phyloP scores from a whole-genome alignment of 2,329 filamentous ascomycete species.

The Stagonosporopsis rhizophila region DNA sequence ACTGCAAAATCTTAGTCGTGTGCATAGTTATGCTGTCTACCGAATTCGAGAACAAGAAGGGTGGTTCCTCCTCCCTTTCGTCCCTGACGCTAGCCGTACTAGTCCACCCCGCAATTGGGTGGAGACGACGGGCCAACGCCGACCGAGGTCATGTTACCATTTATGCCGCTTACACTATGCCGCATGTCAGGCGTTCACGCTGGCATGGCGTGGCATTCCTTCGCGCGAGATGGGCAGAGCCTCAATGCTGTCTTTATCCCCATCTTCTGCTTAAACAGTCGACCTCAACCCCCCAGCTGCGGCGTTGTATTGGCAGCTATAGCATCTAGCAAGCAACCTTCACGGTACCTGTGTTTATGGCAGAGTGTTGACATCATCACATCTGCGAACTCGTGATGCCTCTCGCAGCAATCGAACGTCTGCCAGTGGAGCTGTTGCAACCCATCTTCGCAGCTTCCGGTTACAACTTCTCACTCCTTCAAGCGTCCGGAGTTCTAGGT shows the following conservation, averaged over 20 bases:
- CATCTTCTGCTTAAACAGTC: background rate
- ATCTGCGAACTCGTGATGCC: slow-evolving; percentile 15
- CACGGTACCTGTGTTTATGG: slow-evolving; percentile 1
- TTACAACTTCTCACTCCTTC: slow-evolving; percentile 53
- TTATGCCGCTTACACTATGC: slow-evolving; percentile 5
- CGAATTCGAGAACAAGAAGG: background rate
- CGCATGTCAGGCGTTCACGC: slow-evolving; percentile 7
- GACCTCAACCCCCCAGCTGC: too few species aligned
- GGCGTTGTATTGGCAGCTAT: background rate
- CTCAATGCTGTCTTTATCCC: background rate
- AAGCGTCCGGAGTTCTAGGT: slow-evolving; percentile 51
- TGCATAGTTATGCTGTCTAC: background rate
- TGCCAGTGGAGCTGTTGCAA: slow-evolving; percentile 61
- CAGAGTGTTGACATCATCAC: slow-evolving; percentile 6
- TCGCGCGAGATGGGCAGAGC: slow-evolving; percentile 1
- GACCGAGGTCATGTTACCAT: slow-evolving; percentile 17
- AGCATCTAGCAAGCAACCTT: background rate
- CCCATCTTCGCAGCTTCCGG: slow-evolving; percentile 58
- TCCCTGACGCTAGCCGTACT: background rate
- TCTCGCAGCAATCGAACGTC: slow-evolving; percentile 49
- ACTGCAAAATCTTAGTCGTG: background rate
- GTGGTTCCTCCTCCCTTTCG: slow-evolving; percentile 1
- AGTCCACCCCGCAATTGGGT: slow-evolving; percentile 8
- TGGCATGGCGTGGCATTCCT: slow-evolving; percentile 12
- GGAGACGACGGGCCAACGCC: slow-evolving; percentile 6